These are phyloP conservation scores for Epichloe brachyelytri DNA, from an alignment of 2,329 filamentous ascomycete genomes.

Conservation along the genomic window DNA sequence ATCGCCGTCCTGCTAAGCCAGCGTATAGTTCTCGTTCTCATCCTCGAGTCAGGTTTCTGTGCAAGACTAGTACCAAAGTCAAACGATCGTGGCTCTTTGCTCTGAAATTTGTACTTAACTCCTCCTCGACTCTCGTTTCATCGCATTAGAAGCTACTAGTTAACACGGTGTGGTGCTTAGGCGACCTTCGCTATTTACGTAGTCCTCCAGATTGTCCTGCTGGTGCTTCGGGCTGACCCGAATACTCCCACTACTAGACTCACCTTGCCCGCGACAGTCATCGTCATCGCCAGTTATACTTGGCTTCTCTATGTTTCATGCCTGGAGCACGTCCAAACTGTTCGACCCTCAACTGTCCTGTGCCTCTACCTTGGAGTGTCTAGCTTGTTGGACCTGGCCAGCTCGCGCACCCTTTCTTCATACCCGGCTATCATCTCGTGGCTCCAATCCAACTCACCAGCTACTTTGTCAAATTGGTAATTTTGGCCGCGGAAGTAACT, in stretches of 20 bases:
- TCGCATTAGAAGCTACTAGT: background rate
- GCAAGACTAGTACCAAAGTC: constrained; percentile 4
- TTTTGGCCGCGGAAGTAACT: constrained; percentile 11
- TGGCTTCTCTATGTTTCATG: constrained; percentile 15
- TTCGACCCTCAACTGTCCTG: constrained; percentile 21
- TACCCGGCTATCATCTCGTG: constrained; percentile 11
- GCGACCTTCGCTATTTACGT: constrained; percentile 5
- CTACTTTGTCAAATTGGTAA: constrained; percentile 15
- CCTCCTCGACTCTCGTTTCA: background rate
- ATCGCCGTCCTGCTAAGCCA: background rate
- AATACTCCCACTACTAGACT: constrained; percentile 8
- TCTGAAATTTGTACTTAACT: constrained; percentile 7
- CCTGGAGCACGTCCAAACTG: constrained; percentile 18
- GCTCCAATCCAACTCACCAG: constrained; percentile 14
- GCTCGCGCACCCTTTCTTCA: constrained; percentile 18
- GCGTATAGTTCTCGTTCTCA: constrained; percentile 4
- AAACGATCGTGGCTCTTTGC: constrained; percentile 8
- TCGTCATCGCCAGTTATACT: constrained; percentile 8
- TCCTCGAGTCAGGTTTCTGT: constrained; percentile 3
- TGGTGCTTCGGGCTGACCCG: constrained; percentile 9
- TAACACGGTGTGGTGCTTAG: background rate
- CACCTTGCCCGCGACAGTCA: constrained; percentile 7
- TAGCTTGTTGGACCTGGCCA: constrained; percentile 19
- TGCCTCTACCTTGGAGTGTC: constrained; percentile 18
- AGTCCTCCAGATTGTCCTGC: constrained; percentile 8